These are phyloP conservation scores for Apiotrichum domesticum DNA, from an alignment of 1,284 basidiomycete genomes.

Conservation along the genomic window DNA sequence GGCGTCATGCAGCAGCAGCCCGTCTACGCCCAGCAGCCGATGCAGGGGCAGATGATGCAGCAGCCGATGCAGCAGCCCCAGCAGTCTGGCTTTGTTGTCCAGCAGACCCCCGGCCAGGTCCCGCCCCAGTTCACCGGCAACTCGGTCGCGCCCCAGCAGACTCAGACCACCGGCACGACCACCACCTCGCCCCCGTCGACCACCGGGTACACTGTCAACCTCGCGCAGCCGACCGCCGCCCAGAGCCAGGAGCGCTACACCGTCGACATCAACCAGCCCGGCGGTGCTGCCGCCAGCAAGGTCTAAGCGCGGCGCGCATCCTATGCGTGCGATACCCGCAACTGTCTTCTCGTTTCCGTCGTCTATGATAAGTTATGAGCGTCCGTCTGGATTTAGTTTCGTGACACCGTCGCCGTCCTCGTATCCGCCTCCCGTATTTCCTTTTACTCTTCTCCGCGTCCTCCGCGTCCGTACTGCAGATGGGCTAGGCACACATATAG, in stretches of 20 bases:
- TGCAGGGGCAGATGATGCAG: background rate
- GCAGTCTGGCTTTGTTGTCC: background rate
- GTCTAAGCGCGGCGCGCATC: background rate
- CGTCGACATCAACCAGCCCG: background rate
- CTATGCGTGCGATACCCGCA: too few species aligned
- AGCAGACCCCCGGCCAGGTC: background rate
- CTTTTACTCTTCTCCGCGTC: too few species aligned
- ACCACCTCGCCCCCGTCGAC: background rate
- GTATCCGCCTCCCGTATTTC: too few species aligned
- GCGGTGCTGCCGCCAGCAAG: background rate
- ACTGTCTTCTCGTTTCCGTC: too few species aligned
- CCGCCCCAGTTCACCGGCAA: background rate
- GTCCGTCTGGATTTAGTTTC: too few species aligned
- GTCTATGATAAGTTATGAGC: too few species aligned
- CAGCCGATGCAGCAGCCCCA: background rate
- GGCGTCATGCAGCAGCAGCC: background rate
- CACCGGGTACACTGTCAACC: background rate
- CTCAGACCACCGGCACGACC: background rate
- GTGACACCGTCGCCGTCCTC: too few species aligned
- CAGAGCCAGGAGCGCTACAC: background rate
- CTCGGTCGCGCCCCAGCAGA: background rate
- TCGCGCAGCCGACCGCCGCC: background rate
- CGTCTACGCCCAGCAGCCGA: background rate
- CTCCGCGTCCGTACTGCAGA: too few species aligned
- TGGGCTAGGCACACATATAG: too few species aligned